These are phyloP conservation scores for Pseudogymnoascus sp. DNA, from an alignment of 2,329 filamentous ascomycete species.

Conservation along the genomic window DNA sequence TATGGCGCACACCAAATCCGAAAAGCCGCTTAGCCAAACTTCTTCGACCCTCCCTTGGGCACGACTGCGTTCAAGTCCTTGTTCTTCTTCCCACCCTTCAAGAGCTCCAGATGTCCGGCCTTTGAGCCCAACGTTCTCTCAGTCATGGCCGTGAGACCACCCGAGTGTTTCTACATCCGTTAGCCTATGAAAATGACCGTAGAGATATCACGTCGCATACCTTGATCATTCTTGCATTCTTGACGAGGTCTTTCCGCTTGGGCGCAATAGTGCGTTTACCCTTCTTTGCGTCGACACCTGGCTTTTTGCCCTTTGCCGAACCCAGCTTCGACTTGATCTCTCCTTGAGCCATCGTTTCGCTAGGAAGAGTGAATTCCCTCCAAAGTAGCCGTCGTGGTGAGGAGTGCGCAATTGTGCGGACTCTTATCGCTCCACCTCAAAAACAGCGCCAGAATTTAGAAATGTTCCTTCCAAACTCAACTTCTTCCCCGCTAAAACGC, in stretches of 20 bases:
- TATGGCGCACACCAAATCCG: conserved; percentile 4
- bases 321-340: conserved; percentile 26
- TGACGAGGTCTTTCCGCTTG: conserved; percentile 53
- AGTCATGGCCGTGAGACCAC: conserved; percentile 56
- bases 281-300: conserved; percentile 41
- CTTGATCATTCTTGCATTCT: conserved; percentile 56
- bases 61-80: conserved; percentile 31
- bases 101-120: conserved; percentile 62
- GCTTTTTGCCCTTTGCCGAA: conserved; percentile 24
- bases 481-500: background rate
- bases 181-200: background rate
- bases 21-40: conserved; percentile 25
- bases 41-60: conserved; percentile 28
- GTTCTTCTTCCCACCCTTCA: conserved; percentile 59
- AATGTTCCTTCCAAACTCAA: background rate
- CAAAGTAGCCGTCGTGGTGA: background rate
- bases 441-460: background rate
- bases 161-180: conserved; percentile 47
- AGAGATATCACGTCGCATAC: conserved; percentile 27
- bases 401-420: background rate
- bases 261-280: conserved; percentile 57
- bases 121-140: conserved; percentile 58
- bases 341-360: conserved; percentile 29
- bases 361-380: background rate
- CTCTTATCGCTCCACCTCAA: background rate